A percentile compares a stretch with the other conserved stretches of the same genome.
Evolutionary conservation across 106 monocot species (phyloP).

Genomic region (Chionographis japonica): DNA sequence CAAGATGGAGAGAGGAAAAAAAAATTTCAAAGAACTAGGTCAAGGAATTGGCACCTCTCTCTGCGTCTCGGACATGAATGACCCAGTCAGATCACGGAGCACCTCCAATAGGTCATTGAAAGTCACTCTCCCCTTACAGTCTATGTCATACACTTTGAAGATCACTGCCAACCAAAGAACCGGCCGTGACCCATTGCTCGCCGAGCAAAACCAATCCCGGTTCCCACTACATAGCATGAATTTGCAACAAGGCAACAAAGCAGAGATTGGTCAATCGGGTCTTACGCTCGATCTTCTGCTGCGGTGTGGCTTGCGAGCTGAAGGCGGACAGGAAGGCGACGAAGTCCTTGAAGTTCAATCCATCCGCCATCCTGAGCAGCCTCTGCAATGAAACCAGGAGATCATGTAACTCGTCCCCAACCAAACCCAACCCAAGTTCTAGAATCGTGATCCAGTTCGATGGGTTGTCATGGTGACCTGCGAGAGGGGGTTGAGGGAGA

Average conservation of each 20-base stretch:
- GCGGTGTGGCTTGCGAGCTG: conserved; percentile 41
- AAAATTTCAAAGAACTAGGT: conserved; percentile 3
- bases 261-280: not conserved
- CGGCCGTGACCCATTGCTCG: too few relatives aligned
- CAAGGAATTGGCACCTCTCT: conserved; percentile 48
- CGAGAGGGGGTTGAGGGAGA: conserved; percentile 79
- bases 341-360: conserved; percentile 91
- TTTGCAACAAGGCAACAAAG: not conserved
- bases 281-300: conserved; percentile 75
- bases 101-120: conserved; percentile 62
- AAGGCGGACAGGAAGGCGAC: conserved; percentile 80
- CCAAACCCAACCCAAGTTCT: not conserved
- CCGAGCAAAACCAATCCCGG: too few relatives aligned
- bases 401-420: not conserved
- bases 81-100: conserved; percentile 58
- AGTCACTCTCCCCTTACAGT: conserved; percentile 58
- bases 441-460: not conserved
- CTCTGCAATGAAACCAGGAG: conserved; percentile 39
- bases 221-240: not conserved
- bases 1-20: not conserved
- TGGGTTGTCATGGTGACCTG: conserved; percentile 30
- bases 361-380: conserved; percentile 70
- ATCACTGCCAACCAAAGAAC: conserved; percentile 36
- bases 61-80: conserved; percentile 68
- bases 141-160: conserved; percentile 69